A percentile compares a stretch with the other conserved stretches of the same genome.
These are phyloP conservation scores for Dictyophora rubrovolvata DNA, from an alignment of 768 basidiomycete species.

Conservation along the genomic window DNA sequence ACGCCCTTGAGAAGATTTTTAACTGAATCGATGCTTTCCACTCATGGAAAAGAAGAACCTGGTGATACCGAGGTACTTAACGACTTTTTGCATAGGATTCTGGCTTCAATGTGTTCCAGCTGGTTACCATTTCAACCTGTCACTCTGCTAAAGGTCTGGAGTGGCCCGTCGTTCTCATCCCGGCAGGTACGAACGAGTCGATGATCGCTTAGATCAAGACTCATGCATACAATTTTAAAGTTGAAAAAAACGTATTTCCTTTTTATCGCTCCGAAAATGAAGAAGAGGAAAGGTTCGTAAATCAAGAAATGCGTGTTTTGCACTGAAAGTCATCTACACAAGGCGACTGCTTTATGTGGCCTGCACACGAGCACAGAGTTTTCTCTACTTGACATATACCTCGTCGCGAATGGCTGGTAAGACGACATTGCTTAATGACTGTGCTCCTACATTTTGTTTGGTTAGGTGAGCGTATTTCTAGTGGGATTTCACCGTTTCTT, in stretches of 20 bases:
- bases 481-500: background rate
- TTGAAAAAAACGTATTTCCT: conserved; percentile 67
- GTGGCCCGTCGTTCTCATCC: conserved; percentile 84
- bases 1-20: conserved; percentile 64
- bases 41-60: conserved; percentile 59
- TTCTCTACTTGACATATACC: conserved; percentile 50
- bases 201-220: background rate
- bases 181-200: conserved; percentile 40
- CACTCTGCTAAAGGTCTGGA: conserved; percentile 88
- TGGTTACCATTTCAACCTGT: conserved; percentile 77
- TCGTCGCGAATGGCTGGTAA: conserved; percentile 35
- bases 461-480: background rate
- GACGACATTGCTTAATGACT: background rate
- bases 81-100: background rate
- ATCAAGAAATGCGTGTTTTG: background rate
- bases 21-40: conserved; percentile 74
- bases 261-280: conserved; percentile 63
- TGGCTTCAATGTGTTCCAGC: conserved; percentile 29
- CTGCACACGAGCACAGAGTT: conserved; percentile 72
- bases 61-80: conserved; percentile 32
- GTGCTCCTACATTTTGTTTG: background rate
- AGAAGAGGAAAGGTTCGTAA: conserved; percentile 69
- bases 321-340: background rate
- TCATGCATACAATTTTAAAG: conserved; percentile 24
- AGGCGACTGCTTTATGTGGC: conserved; percentile 84